These are phyloP conservation scores for Diaporthe capsici DNA, from an alignment of 2,329 filamentous ascomycete genomes.

Conservation along the genomic window DNA sequence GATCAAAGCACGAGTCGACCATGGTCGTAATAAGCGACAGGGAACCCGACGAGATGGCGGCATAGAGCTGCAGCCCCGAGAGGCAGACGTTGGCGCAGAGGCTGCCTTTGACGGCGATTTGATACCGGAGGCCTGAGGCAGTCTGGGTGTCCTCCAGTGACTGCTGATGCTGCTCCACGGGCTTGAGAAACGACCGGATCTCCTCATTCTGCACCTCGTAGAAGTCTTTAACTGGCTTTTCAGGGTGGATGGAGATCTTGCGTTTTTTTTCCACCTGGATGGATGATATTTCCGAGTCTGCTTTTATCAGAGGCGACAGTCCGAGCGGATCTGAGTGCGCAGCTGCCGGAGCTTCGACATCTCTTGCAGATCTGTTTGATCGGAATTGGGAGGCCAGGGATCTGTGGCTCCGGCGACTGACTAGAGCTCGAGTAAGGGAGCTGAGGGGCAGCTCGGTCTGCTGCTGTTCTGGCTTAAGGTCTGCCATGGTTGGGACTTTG, in stretches of 20 bases:
- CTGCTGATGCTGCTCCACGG: conserved; percentile 89
- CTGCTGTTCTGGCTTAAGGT: conserved; percentile 12
- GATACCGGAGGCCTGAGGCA: conserved; percentile 83
- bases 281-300: conserved; percentile 22
- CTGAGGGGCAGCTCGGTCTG: conserved; percentile 29
- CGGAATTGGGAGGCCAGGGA: conserved; percentile 32
- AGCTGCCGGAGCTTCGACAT: conserved; percentile 28
- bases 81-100: conserved; percentile 87
- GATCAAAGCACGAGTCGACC: conserved; percentile 96
- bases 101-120: conserved; percentile 74
- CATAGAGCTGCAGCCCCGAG: conserved; percentile 87
- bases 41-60: conserved; percentile 87
- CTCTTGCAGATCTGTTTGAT: conserved; percentile 33
- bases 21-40: conserved; percentile 97
- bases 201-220: conserved; percentile 93
- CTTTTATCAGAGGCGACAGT: conserved; percentile 29
- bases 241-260: conserved; percentile 6
- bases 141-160: conserved; percentile 84
- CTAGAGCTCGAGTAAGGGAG: conserved; percentile 29
- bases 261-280: conserved; percentile 23
- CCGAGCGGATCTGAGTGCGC: conserved; percentile 32
- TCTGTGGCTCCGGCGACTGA: conserved; percentile 32
- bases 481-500: conserved; percentile 4
- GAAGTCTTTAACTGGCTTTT: conserved; percentile 74
- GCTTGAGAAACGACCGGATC: conserved; percentile 91